These are phyloP conservation scores for Apiotrichum akiyoshidainum DNA, from an alignment of 1,284 basidiomycete genomes.

Conservation along the genomic window DNA sequence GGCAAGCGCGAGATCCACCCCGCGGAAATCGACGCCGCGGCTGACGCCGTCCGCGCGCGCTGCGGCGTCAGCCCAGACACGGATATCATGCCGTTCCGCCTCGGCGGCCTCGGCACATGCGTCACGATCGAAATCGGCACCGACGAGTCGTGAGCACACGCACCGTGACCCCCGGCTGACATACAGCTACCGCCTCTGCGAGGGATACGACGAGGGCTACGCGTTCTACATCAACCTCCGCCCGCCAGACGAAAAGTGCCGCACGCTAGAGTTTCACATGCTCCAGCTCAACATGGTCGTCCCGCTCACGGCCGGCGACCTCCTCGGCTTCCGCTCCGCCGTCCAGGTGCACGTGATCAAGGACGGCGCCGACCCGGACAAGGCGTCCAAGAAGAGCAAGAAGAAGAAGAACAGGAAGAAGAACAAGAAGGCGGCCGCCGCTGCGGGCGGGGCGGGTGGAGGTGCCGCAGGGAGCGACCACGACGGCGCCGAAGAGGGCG, in stretches of 20 bases:
- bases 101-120: not conserved
- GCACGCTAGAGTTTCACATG: not conserved
- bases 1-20: not conserved
- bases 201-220: not conserved
- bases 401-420: slow-evolving; percentile 8
- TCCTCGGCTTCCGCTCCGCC: not conserved
- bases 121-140: slow-evolving; percentile 1
- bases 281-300: not conserved
- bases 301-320: not conserved
- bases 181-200: not conserved
- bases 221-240: slow-evolving; percentile 3
- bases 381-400: not conserved
- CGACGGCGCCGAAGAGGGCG: not conserved
- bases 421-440: not conserved
- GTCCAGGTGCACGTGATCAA: not conserved
- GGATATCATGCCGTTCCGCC: slow-evolving; percentile 1
- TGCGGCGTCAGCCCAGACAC: not conserved
- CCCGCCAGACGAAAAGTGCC: not conserved
- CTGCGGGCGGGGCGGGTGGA: not conserved
- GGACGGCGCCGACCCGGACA: not conserved
- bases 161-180: not conserved
- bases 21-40: slow-evolving; percentile 1
- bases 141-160: not conserved
- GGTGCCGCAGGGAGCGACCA: too few relatives aligned
- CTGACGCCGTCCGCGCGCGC: slow-evolving; percentile 3